These are phyloP conservation scores for Claviceps spartinae DNA, from an alignment of 2,329 filamentous ascomycete species.

Conservation along the genomic window DNA sequence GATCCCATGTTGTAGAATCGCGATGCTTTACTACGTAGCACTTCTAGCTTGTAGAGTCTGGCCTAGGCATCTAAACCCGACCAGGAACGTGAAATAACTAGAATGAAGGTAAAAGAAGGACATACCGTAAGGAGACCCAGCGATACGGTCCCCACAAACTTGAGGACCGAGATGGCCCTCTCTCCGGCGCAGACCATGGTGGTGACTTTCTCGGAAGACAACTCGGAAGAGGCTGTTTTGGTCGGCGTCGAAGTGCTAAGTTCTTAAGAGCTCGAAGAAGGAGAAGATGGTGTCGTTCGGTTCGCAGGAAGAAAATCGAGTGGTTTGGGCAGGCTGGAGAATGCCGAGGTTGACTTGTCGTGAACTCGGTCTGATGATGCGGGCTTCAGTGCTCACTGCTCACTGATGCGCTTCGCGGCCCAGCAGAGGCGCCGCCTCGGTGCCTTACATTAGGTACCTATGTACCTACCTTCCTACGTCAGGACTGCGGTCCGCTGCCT, in stretches of 20 bases:
- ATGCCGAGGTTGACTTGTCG: too few species aligned
- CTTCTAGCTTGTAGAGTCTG: too few species aligned
- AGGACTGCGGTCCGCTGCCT: neutral
- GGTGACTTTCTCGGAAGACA: neutral
- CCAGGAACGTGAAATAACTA: neutral
- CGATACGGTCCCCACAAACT: conserved; percentile 86
- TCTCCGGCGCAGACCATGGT: conserved; percentile 49
- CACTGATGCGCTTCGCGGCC: too few species aligned
- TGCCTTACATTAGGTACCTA: too few species aligned
- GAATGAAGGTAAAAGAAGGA: neutral
- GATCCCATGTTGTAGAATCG: too few species aligned
- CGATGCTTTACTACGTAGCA: too few species aligned
- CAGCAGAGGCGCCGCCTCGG: too few species aligned
- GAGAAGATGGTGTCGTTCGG: neutral
- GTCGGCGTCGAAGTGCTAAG: neutral
- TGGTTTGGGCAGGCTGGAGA: too few species aligned
- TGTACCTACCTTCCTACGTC: too few species aligned
- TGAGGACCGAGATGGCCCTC: conserved; percentile 53
- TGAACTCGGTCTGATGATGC: neutral
- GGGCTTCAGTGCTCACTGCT: neutral
- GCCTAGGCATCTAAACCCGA: too few species aligned
- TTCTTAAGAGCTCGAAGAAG: neutral
- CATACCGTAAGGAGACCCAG: conserved; percentile 78
- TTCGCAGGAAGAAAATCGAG: neutral
- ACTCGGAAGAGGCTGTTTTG: neutral